Evolutionary conservation across 1,284 basidiomycete species (phyloP), one percentile per base, ranked within the genome.

Genomic region (Schizopora paradoxa): DNA sequence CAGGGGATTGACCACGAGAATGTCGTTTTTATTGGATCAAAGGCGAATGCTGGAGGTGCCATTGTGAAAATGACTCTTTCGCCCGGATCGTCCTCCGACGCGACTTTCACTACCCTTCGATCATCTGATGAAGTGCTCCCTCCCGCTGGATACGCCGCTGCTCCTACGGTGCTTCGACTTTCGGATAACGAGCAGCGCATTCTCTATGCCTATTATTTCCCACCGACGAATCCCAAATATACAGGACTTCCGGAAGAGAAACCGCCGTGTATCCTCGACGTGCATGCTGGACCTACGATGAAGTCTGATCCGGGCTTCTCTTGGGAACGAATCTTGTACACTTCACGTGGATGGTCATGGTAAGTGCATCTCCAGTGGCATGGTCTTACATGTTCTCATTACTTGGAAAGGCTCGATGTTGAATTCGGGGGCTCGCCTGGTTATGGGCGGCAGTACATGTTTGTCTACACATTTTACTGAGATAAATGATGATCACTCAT

Each of bases 391-490:
- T 28, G 35, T 25, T 29, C 5, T 48, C 28, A 47, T 35, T 43
- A 23, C 32, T 3, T 14, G 3, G 29, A 46, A 47, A 82, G 81
- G 72, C 61, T 84, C 16, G 74, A 77, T 47, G 79, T 87, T 13
- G 81, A 86, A 56, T 86, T 84, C 54, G 72, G 82, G 5, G 85
- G 85, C 1, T 82, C 77, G 5, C 77, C 76, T 4, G 80, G 80
- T 0, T 82, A 79, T 53, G 83, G 82, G 0, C 70, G 79, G 3
- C 61, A 64, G 37, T 85, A 79, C 51, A 67, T 64, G 74, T 70
- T 56, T 47, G 67, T 45, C 23, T 38, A 13, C 14, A 25, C 27
- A 5, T 32, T 25, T 26, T 23, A 6, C 34, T 25, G 34, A 19
- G 16, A 19, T 26, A 36, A 41, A 11, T n/a, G 23, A 32, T 38